These are phyloP conservation scores for Ascochyta koolunga DNA, from an alignment of 2,329 filamentous ascomycete species.

Conservation along the genomic window DNA sequence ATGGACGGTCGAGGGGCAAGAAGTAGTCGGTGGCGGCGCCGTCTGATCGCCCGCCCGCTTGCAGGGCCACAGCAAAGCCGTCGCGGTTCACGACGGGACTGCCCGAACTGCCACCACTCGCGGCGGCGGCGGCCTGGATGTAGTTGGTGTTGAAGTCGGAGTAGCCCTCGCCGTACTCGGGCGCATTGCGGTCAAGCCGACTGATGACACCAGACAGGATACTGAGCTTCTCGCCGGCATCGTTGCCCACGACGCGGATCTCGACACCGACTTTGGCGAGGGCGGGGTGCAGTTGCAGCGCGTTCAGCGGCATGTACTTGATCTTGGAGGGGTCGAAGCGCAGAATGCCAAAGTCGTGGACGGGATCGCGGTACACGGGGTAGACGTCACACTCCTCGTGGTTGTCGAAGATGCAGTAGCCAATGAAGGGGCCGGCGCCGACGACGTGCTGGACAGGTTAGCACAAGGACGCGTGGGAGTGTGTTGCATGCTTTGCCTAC, in stretches of 20 bases:
- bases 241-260: slow-evolving; percentile 96
- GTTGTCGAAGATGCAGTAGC: slow-evolving; percentile 98
- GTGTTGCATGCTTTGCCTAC: slow-evolving; percentile 23
- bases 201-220: slow-evolving; percentile 98
- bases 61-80: slow-evolving; percentile 87
- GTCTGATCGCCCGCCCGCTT: slow-evolving; percentile 91
- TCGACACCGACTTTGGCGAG: slow-evolving; percentile 88
- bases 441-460: slow-evolving; percentile 75
- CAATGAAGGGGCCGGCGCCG: slow-evolving; percentile 94
- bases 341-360: slow-evolving; percentile 97
- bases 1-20: slow-evolving; percentile 86
- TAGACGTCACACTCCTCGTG: slow-evolving; percentile 96
- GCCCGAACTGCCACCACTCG: slow-evolving; percentile 96
- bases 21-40: slow-evolving; percentile 98
- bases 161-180: slow-evolving; percentile 93
- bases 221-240: slow-evolving; percentile 97
- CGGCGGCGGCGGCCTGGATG: slow-evolving; percentile 96
- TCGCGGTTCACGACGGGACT: slow-evolving; percentile 97
- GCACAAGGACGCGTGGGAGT: neutral
- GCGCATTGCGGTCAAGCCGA: slow-evolving; percentile 92
- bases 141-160: slow-evolving; percentile 97
- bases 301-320: slow-evolving; percentile 92
- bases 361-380: slow-evolving; percentile 95
- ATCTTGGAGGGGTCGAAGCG: slow-evolving; percentile 95
- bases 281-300: slow-evolving; percentile 81